Base-by-base conservation (phyloP, 23 red algal species). In the Gracilaria caudata region DNA sequence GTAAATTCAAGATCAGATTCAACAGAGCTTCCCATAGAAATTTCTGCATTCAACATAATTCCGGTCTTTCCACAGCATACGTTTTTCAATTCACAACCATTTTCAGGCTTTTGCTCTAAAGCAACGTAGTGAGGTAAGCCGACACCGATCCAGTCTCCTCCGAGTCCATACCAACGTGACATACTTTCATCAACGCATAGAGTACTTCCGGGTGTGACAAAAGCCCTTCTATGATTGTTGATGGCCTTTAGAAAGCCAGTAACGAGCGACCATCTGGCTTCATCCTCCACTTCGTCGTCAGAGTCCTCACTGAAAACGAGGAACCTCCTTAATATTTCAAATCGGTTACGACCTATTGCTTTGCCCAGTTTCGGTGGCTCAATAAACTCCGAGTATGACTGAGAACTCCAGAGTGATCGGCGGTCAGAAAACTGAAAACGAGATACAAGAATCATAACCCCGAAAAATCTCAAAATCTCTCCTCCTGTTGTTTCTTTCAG, bases 91-190 rank as follows among this genome's bases (percentile, higher is more conserved):
- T 88, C 68, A 51, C 84, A 77, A 25, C 84, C 84, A 77, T 89
- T 89, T 68, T 90, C 86, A 0, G 68, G 84, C 28, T 88, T 88
- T 7, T 41, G 32, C 9, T 70, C 20, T 46, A 88, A 26, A 5
- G 68, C 39, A 45, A 77, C 38, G 25, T 88, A 88, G 20, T 77
- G 68, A 16, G 84, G 84, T 32, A 78, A 23, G 55, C 68, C 84
- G 43, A 40, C 19, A 1, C 33, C n/a, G 58, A 57, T 88, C 68
- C 68, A 76, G 64, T 77, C 38, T 3, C 43, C 68, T 0, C 84
- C 47, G 24, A 88, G 44, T 60, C 84, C 84, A 77, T 78, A 88
- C 68, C 68, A 88, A 16, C 73, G 32, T 59, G 64, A 88, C 7
- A 88, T 88, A 51, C 68, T 77, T 49, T 88, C 68, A 72, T 59